A percentile compares a stretch with the other conserved stretches of the same genome.
These are phyloP conservation scores for Aspergillus pseudonomiae DNA, from an alignment of 2,329 filamentous ascomycete genomes.

Conservation along the genomic window DNA sequence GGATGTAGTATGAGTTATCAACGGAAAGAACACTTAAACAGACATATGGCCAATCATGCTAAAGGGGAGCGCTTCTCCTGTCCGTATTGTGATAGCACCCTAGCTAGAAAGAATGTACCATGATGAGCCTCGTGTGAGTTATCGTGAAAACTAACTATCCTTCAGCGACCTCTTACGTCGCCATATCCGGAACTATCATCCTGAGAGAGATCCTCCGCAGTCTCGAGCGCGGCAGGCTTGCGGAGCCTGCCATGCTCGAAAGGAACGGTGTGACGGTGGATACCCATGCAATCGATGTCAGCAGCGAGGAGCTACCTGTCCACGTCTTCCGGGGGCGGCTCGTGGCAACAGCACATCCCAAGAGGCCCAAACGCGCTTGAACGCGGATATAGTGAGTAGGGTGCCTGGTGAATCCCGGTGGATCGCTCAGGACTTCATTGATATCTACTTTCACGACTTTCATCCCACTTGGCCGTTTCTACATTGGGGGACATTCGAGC, in stretches of 20 bases:
- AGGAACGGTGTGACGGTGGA: constrained; percentile 19
- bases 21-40: constrained; percentile 29
- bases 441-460: constrained; percentile 29
- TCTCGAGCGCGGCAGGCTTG: constrained; percentile 23
- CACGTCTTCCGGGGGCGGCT: background rate
- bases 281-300: constrained; percentile 20
- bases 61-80: constrained; percentile 14
- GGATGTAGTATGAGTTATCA: constrained; percentile 25
- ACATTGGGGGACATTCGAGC: constrained; percentile 25
- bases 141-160: background rate
- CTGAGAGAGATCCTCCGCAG: constrained; percentile 9
- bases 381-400: background rate
- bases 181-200: constrained; percentile 24
- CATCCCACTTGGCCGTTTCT: constrained; percentile 33
- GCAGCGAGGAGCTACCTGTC: constrained; percentile 11
- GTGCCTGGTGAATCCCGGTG: constrained; percentile 11
- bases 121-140: background rate
- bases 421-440: constrained; percentile 23
- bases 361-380: background rate
- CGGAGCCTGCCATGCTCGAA: constrained; percentile 19
- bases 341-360: background rate
- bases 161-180: constrained; percentile 26
- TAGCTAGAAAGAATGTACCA: constrained; percentile 15
- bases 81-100: constrained; percentile 20
- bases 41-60: constrained; percentile 20